Base-by-base conservation (phyloP, 352 stramenopile species). In the Globisporangium solare region DNA sequence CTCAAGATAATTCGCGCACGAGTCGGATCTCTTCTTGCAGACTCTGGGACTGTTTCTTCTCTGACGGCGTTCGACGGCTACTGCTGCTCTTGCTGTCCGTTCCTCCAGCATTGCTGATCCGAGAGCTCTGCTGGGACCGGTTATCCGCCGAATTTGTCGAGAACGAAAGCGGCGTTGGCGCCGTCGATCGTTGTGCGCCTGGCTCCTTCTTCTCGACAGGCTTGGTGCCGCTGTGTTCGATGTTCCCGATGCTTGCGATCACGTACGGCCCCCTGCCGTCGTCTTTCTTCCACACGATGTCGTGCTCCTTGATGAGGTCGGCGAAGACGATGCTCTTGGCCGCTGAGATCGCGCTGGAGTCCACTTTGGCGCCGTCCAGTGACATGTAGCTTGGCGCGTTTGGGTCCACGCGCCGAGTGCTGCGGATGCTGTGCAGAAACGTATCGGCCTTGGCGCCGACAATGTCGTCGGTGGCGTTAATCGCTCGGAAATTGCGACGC, bases 241-340 rank as follows among this genome's bases (percentile, higher is more conserved):
- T 68, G 39, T 86, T 89, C 11, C 74, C 76, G 14, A 88, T 74
- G 27, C 76, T 66, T 41, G 65, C 75, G 37, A 84, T 76, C 1
- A 78, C 47, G 60, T 87, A 80, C 46, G 66, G 54, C 6, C 32
- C 51, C 32, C 71, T 63, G 0, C 66, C 51, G 45, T 64, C 61
- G 12, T 67, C 63, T 61, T 67, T 51, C 20, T 52, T 60, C 21
- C 58, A 70, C 22, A 68, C 49, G n/a, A 66, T 67, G 39, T 67
- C 62, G 42, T 86, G 69, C 35, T 83, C 54, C 7, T 72, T 61
- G 32, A 86, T 71, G 15, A 87, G 55, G 12, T 75, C 70, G 0
- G 79, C 76, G 56, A 83, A 92, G 31, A 89, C 77, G 47, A 92
- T 86, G 31, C 74, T 87, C 45, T 72, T 88, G 43, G 77, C 79